Base-by-base conservation (phyloP, 1,284 basidiomycete species). In the Cryptococcus sp. region DNA sequence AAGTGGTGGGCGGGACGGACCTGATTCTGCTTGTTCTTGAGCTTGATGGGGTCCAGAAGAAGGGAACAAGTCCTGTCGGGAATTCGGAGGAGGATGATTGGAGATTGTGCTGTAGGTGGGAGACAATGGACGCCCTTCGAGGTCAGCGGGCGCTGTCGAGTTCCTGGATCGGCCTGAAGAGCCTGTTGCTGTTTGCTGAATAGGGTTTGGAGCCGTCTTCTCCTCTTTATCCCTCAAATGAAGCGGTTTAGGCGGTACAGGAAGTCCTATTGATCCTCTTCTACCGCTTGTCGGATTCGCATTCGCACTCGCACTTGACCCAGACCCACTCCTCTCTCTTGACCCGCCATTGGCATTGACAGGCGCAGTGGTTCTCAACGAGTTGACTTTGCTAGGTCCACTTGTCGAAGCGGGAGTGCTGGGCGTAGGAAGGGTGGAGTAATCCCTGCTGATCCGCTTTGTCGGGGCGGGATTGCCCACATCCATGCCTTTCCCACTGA, bases 401-500 rank as follows among this genome's bases (percentile, higher is more conserved):
- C 41, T 55, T 20, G 52, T 25, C 38, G 58, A 52, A 20, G 29
- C 17, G 16, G 40, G 46, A 34, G 58, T 37, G n/a, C 54, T 40
- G 26, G 50, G 53, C 46, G 51, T 57, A 25, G 46, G 13, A 13
- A 25, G n/a, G 16, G 29, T 11, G 39, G 43, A 26, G 15, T 19
- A 34, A 43, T 76, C 76, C 45, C 61, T 63, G 55, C 73, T 74
- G 38, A 69, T 29, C 19, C 75, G 64, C 61, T 67, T 67, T 10
- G 64, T 47, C 20, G 59, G 41, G 38, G 47, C 59, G 23, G 43
- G 25, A n/a, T 50, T 55, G 5, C 67, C 70, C 5, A 75, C 71
- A 46, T 76, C 66, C 73, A 80, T 73, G 2, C 79, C 79, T 20
- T 68, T 72, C 3, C 73, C 74, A 17, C 65, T 61, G 1, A 80